Evolutionary conservation across 192 early-diverging fungal genomes (phyloP).

Genomic region (Coemansia sp.): DNA sequence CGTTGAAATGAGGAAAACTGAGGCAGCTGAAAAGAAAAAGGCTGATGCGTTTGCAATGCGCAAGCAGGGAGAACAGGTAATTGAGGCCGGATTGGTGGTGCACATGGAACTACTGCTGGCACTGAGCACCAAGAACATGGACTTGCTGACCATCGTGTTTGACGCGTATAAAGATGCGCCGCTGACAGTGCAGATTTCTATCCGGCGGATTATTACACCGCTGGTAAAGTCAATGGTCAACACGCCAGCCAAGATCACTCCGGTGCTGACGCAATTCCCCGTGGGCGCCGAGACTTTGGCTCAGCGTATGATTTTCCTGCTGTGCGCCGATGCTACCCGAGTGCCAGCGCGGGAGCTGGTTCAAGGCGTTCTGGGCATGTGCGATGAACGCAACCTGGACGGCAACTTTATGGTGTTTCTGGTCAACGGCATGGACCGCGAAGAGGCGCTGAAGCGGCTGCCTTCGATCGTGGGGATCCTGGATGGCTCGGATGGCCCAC

Average conservation of each 20-base stretch:
- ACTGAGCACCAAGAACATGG: conserved; percentile 45
- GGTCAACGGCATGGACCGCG: conserved; percentile 23
- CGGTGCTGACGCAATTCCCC: conserved; percentile 33
- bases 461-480: conserved; percentile 24
- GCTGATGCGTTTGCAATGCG: conserved; percentile 18
- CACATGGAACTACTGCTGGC: conserved; percentile 44
- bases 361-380: conserved; percentile 30
- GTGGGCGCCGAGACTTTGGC: conserved; percentile 35
- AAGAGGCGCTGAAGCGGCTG: conserved; percentile 15
- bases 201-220: conserved; percentile 35
- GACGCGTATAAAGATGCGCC: conserved; percentile 16
- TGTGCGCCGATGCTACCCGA: conserved; percentile 17
- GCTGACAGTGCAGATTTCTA: conserved; percentile 14
- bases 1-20: neutral
- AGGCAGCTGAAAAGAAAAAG: conserved; percentile 13
- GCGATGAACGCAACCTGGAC: conserved; percentile 21
- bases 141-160: conserved; percentile 27
- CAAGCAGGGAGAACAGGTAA: conserved; percentile 17
- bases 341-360: conserved; percentile 42
- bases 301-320: conserved; percentile 25
- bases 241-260: conserved; percentile 25
- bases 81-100: conserved; percentile 21
- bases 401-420: conserved; percentile 37
- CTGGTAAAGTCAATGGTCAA: conserved; percentile 30
- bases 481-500: conserved; percentile 12